phyloP scores from a whole-genome alignment of 345 rosid genomes.

The Mallotus nudiflorus region DNA sequence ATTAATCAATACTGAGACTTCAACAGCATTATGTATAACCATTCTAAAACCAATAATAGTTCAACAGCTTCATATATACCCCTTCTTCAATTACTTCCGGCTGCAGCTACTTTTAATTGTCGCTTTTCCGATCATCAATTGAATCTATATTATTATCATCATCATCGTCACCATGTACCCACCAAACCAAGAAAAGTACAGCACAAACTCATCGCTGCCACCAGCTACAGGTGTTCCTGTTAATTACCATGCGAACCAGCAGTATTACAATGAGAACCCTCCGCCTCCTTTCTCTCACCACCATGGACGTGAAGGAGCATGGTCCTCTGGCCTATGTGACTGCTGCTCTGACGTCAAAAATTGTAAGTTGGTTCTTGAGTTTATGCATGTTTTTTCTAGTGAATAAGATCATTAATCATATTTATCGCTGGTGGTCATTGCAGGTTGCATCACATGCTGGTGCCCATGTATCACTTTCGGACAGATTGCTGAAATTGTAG shows the following conservation, averaged over 20 bases:
- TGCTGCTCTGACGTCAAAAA: conserved; percentile 10
- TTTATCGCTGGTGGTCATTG: neutral
- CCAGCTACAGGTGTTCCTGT: neutral
- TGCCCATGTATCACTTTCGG: conserved; percentile 35
- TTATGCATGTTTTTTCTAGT: no score
- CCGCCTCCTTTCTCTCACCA: neutral
- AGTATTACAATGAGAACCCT: neutral
- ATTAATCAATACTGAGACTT: no score
- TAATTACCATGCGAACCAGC: neutral
- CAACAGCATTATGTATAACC: no score
- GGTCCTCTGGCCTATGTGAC: conserved; percentile 25
- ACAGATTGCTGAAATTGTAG: conserved; percentile 21
- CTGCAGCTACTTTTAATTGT: no score
- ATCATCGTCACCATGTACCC: conserved; percentile 1
- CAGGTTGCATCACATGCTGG: conserved; percentile 25
- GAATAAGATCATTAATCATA: no score
- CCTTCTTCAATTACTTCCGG: neutral
- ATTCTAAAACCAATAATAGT: neutral
- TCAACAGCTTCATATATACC: no score
- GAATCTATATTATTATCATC: no score
- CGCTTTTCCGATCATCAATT: neutral
- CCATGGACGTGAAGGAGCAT: conserved; percentile 1
- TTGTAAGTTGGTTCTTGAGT: neutral
- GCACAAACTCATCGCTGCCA: neutral
- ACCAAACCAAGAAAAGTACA: neutral